Conservation (phyloP, 139 green algal species). For the Chlorella vulgaris region DNA sequence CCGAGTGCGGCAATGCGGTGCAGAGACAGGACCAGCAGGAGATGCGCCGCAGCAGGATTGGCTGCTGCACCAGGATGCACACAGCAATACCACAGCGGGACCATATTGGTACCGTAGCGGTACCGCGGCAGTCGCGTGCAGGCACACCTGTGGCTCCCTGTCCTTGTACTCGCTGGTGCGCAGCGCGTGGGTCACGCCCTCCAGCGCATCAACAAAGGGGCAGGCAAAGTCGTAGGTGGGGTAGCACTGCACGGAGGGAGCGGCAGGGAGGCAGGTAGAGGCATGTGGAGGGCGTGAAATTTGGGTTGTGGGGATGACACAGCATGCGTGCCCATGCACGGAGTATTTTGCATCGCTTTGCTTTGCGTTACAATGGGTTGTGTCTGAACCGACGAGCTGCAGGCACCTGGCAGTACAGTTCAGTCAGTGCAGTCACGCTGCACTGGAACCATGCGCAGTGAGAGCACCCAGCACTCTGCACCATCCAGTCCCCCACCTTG, state of each 20-base stretch:
- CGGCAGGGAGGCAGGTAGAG: too few relatives aligned
- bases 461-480: background rate
- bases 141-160: slow-evolving; percentile 62
- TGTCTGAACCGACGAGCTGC: background rate
- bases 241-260: slow-evolving; percentile 78
- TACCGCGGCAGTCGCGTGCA: too few relatives aligned
- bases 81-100: too few relatives aligned
- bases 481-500: slow-evolving; percentile 66
- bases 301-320: background rate
- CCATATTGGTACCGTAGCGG: too few relatives aligned
- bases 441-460: background rate
- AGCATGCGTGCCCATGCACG: background rate
- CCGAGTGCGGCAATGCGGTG: background rate
- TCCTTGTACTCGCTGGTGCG: slow-evolving; percentile 96
- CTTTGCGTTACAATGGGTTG: background rate
- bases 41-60: too few relatives aligned
- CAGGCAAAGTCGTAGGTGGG: slow-evolving; percentile 99
- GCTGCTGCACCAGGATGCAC: too few relatives aligned
- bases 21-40: background rate
- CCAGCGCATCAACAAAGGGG: slow-evolving; percentile 92
- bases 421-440: background rate
- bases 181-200: slow-evolving; percentile 98
- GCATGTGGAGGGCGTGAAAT: background rate
- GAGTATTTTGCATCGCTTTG: background rate
- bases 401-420: too few relatives aligned